Evolutionary conservation across 345 rosid species (phyloP), one percentile per base, ranked within the genome.

Genomic region (Clarkia xantiana): DNA sequence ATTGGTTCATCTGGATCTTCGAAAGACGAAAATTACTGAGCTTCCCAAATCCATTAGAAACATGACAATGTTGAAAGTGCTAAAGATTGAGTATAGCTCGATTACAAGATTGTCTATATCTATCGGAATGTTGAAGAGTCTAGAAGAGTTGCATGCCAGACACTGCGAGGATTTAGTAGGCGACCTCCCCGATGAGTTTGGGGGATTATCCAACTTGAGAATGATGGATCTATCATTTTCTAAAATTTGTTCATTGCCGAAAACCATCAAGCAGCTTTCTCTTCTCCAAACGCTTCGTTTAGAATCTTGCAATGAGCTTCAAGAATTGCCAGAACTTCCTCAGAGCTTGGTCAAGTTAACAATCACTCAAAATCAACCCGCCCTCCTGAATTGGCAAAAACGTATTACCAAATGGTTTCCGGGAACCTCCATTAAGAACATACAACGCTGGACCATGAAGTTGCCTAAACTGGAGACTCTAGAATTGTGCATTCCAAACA

Each of bases 231-330:
- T 67, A 11, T 57, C 53, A 14, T 45, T 38, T 25, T 52, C 60
- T 2, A 11, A 2, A 39, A 51, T 57, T 22, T 25, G 42, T 14
- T 16, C 20, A 9, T 7, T 67, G 11, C 67, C 71, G 19, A n/a
- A n/a, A n/a, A n/a, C n/a, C n/a, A 56, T 61, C 40, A 44, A 8
- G 9, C 46, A 11, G 22, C 63, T 67, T 42, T 9, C 51, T 23
- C 16, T n/a, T 1, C 60, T 62, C 39, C 44, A 57, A 12, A 53
- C 13, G 12, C 44, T 67, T 13, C n/a, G 40, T 10, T 19, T 62
- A 11, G 20, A 14, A 1, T 18, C 15, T 6, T 67, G 67, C 47
- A 46, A 44, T 19, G 29, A 38, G 17, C 52, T 67, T n/a, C 10
- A 42, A 22, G 56, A 56, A 38, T 25, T 54, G 42, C 50, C 50